Conservation (phyloP, 2,329 filamentous ascomycete species). For the Nigrospora sphaerica region DNA sequence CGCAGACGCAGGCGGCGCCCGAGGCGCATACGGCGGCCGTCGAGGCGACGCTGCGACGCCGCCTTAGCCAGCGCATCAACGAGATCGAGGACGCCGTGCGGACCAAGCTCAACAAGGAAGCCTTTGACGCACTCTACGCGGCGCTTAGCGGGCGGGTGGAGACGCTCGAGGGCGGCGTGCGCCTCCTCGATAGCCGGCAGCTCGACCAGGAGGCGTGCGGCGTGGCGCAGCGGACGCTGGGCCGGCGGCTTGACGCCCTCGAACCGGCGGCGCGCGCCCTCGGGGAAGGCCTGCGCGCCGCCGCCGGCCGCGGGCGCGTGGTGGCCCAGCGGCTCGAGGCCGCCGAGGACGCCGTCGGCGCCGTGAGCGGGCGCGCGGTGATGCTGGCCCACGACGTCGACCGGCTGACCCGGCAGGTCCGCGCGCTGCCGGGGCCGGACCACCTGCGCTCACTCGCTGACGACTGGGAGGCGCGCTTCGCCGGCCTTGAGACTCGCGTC, state of each 20-base stretch:
- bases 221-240: background rate
- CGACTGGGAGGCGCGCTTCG: conserved; percentile 13
- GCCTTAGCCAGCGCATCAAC: conserved; percentile 14
- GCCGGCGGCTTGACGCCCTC: background rate
- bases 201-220: background rate
- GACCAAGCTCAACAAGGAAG: conserved; percentile 16
- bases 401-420: conserved; percentile 15
- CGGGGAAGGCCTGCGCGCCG: conserved; percentile 9
- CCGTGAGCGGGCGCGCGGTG: conserved; percentile 15
- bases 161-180: conserved; percentile 14
- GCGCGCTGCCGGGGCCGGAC: conserved; percentile 15
- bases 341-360: conserved; percentile 16
- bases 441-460: conserved; percentile 14
- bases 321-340: conserved; percentile 15
- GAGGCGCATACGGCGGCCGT: conserved; percentile 9
- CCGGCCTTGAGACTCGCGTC: conserved; percentile 5
- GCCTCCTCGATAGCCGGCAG: conserved; percentile 16
- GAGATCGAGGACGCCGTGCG: conserved; percentile 11
- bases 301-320: conserved; percentile 12
- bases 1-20: conserved; percentile 9
- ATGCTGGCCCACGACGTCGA: conserved; percentile 18
- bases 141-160: conserved; percentile 14
- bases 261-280: background rate
- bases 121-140: conserved; percentile 13
- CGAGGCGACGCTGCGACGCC: conserved; percentile 12